Evolutionary conservation across 306 rosid species (phyloP).

Genomic region (Sindora glabra): DNA sequence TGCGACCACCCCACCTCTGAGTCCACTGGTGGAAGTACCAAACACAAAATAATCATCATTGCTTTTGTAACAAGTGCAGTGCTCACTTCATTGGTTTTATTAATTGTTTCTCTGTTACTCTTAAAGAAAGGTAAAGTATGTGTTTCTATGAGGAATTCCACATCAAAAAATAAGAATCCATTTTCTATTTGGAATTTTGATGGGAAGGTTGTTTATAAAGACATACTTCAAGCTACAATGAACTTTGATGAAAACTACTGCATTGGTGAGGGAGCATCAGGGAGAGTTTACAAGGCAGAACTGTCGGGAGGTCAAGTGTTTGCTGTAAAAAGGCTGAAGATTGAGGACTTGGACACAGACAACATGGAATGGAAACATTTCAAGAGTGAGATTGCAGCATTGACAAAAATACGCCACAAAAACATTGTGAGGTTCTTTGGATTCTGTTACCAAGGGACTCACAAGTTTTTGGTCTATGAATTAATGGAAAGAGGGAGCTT

Average conservation of each 20-base stretch:
- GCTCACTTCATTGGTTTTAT: background rate
- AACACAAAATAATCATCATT: slow-evolving; percentile 10
- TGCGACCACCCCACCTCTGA: slow-evolving; percentile 2
- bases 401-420: slow-evolving; percentile 32
- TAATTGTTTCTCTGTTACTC: background rate
- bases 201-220: slow-evolving; percentile 29
- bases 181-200: slow-evolving; percentile 35
- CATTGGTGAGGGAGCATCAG: slow-evolving; percentile 37
- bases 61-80: slow-evolving; percentile 24
- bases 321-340: slow-evolving; percentile 37
- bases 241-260: slow-evolving; percentile 26
- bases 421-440: slow-evolving; percentile 46
- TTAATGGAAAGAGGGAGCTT: slow-evolving; percentile 38
- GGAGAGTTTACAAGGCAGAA: slow-evolving; percentile 31
- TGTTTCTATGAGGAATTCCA: no score
- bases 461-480: slow-evolving; percentile 35
- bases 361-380: slow-evolving; percentile 20
- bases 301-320: slow-evolving; percentile 32
- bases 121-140: slow-evolving; percentile 8
- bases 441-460: slow-evolving; percentile 30
- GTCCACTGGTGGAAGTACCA: slow-evolving; percentile 7
- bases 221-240: slow-evolving; percentile 33
- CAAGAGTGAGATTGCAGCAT: slow-evolving; percentile 26
- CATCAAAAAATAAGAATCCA: background rate
- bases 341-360: slow-evolving; percentile 23